These are phyloP conservation scores for Escovopsis weberi DNA, from an alignment of 2,329 filamentous ascomycete species.

Conservation along the genomic window DNA sequence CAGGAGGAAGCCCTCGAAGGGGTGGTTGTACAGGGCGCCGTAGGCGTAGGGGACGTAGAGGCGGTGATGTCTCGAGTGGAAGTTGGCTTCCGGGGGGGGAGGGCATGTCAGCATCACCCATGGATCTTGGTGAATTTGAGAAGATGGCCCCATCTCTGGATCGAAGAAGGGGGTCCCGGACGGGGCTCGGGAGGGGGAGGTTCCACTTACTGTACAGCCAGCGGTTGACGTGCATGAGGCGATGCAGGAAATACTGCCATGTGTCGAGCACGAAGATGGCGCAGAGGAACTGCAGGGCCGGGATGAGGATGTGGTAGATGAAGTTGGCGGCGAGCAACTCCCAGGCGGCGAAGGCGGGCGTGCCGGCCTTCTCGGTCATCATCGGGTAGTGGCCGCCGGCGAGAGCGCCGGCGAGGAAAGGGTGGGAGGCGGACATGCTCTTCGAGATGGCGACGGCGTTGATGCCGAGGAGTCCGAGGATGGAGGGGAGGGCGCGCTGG, in stretches of 20 bases:
- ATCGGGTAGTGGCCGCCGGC: constrained; percentile 66
- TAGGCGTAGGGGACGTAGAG: constrained; percentile 97
- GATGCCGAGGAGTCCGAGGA: constrained; percentile 59
- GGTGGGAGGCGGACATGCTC: constrained; percentile 56
- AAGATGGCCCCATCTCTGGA: no score
- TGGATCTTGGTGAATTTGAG: no score
- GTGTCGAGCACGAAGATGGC: constrained; percentile 74
- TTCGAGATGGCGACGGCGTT: constrained; percentile 63
- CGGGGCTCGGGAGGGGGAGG: constrained; percentile 26
- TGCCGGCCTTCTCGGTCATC: constrained; percentile 37
- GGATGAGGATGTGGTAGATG: constrained; percentile 68
- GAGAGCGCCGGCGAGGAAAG: constrained; percentile 59
- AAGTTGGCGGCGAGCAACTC: constrained; percentile 60
- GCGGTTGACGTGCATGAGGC: constrained; percentile 92
- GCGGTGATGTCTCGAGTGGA: constrained; percentile 91
- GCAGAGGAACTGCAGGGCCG: constrained; percentile 59
- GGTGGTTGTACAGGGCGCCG: constrained; percentile 93
- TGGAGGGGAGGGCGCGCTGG: constrained; percentile 60
- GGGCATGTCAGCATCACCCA: no score
- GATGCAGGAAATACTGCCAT: constrained; percentile 97
- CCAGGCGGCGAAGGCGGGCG: constrained; percentile 67
- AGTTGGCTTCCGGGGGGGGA: constrained; percentile 42
- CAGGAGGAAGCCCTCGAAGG: constrained; percentile 81
- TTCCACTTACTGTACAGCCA: constrained; percentile 76
- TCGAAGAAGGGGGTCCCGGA: constrained; percentile 28